Base-by-base conservation (phyloP, 2,329 filamentous ascomycete species). In the Scedosporium aurantiacum region DNA sequence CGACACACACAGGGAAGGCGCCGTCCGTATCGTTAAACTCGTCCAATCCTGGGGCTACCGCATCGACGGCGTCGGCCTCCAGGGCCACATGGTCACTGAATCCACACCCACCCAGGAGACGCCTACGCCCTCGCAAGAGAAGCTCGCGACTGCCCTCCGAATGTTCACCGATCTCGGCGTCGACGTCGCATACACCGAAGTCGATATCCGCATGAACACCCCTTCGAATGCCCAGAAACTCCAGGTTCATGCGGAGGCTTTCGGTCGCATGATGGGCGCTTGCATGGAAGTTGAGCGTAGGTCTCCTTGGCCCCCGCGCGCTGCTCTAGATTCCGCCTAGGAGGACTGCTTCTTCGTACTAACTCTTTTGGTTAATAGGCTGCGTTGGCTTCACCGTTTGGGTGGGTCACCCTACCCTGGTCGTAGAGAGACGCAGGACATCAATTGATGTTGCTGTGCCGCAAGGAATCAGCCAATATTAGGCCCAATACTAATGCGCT, bases 161-260 rank as follows among this genome's bases (percentile, higher is more conserved):
- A 66, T 71, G 3, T 81, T 78, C 68, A 72, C 71, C 1, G 69
- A 70, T 3, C 70, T 77, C 1, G 75, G 72, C 0, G 69, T 81
- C 2, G 78, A 82, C 21, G 76, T 81, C 2, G 79, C 78, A 3
- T 71, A 81, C 55, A 82, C 80, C 5, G 81, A 83, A 68, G 68
- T 82, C 7, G 80, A 82, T 65, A 76, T 82, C 47, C 70, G 79
- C 28, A 72, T 76, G 55, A 69, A 68, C 25, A 69, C 78, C 4
- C 77, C 78, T 0, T 68, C 72, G 4, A 74, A 70, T 4, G 64
- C 67, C 3, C 67, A 71, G 21, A 73, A 74, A 64, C 70, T 75
- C 32, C 65, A 70, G 5, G 72, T 73, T 57, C 78, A 81, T 67
- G 74, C 75, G 0, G 66, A 67, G 10, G 74, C 74, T 32, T 82